phyloP scores from a whole-genome alignment of 768 basidiomycete genomes.

The Galerina sulciceps region DNA sequence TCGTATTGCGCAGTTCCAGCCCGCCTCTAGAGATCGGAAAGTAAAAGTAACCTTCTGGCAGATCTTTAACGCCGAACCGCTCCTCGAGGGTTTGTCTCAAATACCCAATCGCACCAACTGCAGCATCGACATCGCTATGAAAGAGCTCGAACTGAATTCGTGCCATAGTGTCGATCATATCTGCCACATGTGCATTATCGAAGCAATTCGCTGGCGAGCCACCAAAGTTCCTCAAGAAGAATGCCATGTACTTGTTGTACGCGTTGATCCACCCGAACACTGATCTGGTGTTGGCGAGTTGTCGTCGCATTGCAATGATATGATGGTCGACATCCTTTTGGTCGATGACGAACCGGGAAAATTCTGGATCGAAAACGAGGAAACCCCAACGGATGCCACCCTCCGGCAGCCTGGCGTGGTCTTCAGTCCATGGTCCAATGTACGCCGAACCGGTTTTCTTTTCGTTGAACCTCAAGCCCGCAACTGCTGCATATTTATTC shows the following conservation, averaged over 20 bases:
- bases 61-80: constrained; percentile 35
- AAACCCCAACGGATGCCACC: constrained; percentile 46
- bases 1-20: constrained; percentile 40
- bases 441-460: constrained; percentile 46
- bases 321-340: constrained; percentile 39
- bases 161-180: constrained; percentile 36
- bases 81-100: constrained; percentile 27
- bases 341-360: constrained; percentile 38
- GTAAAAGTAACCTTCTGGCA: constrained; percentile 47
- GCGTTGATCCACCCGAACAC: constrained; percentile 42
- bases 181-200: constrained; percentile 31
- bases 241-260: constrained; percentile 44
- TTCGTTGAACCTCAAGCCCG: constrained; percentile 44
- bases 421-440: constrained; percentile 25
- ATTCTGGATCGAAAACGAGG: constrained; percentile 35
- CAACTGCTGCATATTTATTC: constrained; percentile 41
- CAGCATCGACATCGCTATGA: constrained; percentile 8
- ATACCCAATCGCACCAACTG: constrained; percentile 22
- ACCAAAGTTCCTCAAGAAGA: constrained; percentile 40
- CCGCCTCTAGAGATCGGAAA: constrained; percentile 43
- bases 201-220: constrained; percentile 37
- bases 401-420: constrained; percentile 25
- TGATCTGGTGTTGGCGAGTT: constrained; percentile 38
- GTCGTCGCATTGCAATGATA: constrained; percentile 41
- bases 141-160: constrained; percentile 38